Evolutionary conservation across 2,329 filamentous ascomycete genomes (phyloP).

Genomic region (Hymenoscyphus fructigenus): DNA sequence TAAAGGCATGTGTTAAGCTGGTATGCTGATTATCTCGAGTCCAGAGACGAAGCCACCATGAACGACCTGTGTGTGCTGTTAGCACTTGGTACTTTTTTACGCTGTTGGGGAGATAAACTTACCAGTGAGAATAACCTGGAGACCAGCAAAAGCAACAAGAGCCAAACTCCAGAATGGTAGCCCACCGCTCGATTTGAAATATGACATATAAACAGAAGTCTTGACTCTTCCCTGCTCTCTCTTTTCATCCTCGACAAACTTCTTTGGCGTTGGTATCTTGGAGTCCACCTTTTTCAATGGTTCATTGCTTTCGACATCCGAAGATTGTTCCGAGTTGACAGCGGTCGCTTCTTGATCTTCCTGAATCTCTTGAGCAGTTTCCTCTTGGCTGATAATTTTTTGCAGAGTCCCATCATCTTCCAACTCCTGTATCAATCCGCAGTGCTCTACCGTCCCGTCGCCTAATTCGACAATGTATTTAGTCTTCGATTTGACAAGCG

Average conservation of each 20-base stretch:
- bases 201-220: conserved; percentile 63
- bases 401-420: conserved; percentile 55
- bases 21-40: conserved; percentile 45
- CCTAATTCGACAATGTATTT: conserved; percentile 74
- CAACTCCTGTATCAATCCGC: conserved; percentile 66
- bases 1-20: conserved; percentile 28
- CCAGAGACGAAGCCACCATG: conserved; percentile 67
- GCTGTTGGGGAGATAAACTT: conserved; percentile 27
- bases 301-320: conserved; percentile 42
- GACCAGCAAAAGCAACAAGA: conserved; percentile 52
- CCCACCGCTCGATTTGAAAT: conserved; percentile 66
- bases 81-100: neutral
- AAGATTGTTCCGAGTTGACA: conserved; percentile 55
- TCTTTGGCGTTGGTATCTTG: conserved; percentile 52
- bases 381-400: conserved; percentile 57
- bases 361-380: conserved; percentile 44
- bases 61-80: conserved; percentile 42
- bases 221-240: conserved; percentile 70
- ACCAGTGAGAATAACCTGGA: conserved; percentile 56
- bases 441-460: conserved; percentile 63
- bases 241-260: conserved; percentile 76
- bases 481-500: conserved; percentile 66
- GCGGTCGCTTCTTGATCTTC: conserved; percentile 53
- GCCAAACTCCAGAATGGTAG: conserved; percentile 58
- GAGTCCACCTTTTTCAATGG: conserved; percentile 50